Evolutionary conservation across 768 basidiomycete species (phyloP).

Genomic region (Sporobolomyces roseus): DNA sequence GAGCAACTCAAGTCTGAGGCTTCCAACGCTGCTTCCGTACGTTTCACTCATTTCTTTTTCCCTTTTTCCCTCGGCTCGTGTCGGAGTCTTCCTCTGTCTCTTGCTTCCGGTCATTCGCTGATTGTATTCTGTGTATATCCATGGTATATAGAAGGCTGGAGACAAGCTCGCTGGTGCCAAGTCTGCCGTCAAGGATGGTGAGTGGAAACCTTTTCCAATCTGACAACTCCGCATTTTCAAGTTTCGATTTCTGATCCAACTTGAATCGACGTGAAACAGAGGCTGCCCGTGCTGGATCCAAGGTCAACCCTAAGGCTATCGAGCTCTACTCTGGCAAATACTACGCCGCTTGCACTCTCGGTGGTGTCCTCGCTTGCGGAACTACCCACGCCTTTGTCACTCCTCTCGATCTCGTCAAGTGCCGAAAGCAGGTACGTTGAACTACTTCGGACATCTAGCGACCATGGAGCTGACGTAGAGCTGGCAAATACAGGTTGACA

Average conservation of each 20-base stretch:
- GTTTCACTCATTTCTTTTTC: background rate
- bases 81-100: background rate
- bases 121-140: background rate
- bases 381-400: slow-evolving; percentile 63
- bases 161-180: slow-evolving; percentile 37
- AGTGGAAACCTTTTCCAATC: background rate
- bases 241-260: no score
- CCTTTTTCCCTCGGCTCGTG: slow-evolving; percentile 14
- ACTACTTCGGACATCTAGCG: no score
- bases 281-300: slow-evolving; percentile 19
- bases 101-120: no score
- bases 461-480: no score
- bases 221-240: no score
- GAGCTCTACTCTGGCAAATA: slow-evolving; percentile 45
- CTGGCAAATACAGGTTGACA: slow-evolving; percentile 41
- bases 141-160: slow-evolving; percentile 15
- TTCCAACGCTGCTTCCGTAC: slow-evolving; percentile 29
- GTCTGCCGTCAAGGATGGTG: slow-evolving; percentile 23
- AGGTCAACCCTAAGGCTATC: slow-evolving; percentile 34
- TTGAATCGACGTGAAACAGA: slow-evolving; percentile 8
- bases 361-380: slow-evolving; percentile 81
- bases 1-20: slow-evolving; percentile 31
- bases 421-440: slow-evolving; percentile 43
- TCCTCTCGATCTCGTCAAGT: slow-evolving; percentile 47
- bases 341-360: slow-evolving; percentile 72